phyloP scores from a whole-genome alignment of 371 early-diverging fungal genomes.

The Ordospora colligata region DNA sequence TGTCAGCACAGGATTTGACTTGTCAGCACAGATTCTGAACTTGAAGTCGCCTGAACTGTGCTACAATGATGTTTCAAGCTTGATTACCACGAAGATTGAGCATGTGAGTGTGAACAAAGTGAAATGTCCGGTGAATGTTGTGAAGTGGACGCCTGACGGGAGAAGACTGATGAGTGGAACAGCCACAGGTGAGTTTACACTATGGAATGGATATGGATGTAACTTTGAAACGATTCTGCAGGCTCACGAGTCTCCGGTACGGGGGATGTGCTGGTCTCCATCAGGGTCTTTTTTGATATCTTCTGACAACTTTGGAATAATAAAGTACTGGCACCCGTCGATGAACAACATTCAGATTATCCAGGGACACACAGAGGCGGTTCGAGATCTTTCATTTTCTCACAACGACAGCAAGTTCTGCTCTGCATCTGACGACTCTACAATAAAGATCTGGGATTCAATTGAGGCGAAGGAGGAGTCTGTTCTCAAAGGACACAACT shows the following conservation, averaged over 20 bases:
- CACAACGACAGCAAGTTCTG: constrained; percentile 85
- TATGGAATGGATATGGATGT: constrained; percentile 96
- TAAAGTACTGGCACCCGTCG: constrained; percentile 97
- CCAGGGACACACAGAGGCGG: constrained; percentile 78
- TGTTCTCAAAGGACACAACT: constrained; percentile 73
- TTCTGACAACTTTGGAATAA: constrained; percentile 81
- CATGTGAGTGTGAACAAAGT: constrained; percentile 93
- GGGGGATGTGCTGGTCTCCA: constrained; percentile 92
- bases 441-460: constrained; percentile 91
- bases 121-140: constrained; percentile 82
- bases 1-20: constrained; percentile 37
- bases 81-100: constrained; percentile 75
- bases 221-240: constrained; percentile 98
- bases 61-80: constrained; percentile 67
- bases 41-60: constrained; percentile 19
- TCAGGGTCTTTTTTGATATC: constrained; percentile 88
- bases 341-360: constrained; percentile 90
- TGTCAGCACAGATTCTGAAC: constrained; percentile 28
- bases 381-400: constrained; percentile 75
- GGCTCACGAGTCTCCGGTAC: constrained; percentile 70
- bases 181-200: constrained; percentile 90
- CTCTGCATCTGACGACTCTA: constrained; percentile 87
- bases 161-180: constrained; percentile 88
- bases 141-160: constrained; percentile 96
- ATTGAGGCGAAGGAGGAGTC: constrained; percentile 73